Evolutionary conservation across 257 asterid species (phyloP).

Genomic region (Oldenlandia corymbosa): DNA sequence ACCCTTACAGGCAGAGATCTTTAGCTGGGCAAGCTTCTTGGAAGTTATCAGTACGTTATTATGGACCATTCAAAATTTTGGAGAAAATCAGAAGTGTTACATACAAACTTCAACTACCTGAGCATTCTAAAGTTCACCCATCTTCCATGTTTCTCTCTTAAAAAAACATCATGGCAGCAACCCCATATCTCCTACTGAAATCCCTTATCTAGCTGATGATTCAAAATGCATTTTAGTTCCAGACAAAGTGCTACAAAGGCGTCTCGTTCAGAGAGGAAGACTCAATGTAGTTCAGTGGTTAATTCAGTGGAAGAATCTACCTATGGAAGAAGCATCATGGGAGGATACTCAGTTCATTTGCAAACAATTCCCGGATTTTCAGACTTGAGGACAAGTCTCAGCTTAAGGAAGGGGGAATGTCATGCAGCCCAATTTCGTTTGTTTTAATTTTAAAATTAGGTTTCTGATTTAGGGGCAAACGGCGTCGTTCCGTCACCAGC

Average conservation of each 20-base stretch:
- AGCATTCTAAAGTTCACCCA: not conserved
- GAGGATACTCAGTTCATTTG: not conserved
- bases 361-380: not conserved
- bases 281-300: not conserved
- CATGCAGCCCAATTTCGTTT: no score
- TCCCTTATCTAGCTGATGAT: no score
- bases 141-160: not conserved
- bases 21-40: no score
- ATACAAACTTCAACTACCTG: not conserved
- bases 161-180: not conserved
- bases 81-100: not conserved
- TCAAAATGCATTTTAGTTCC: not conserved
- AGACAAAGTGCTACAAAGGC: not conserved
- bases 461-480: no score
- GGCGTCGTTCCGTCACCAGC: no score
- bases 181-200: no score
- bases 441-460: no score
- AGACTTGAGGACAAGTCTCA: no score
- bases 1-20: not conserved
- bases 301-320: not conserved
- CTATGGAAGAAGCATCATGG: not conserved
- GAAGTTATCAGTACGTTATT: not conserved
- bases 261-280: not conserved
- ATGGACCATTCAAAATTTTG: not conserved
- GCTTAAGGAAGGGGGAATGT: no score